These are phyloP conservation scores for Primulina huaijiensis DNA, from an alignment of 257 asterid genomes.

Conservation along the genomic window DNA sequence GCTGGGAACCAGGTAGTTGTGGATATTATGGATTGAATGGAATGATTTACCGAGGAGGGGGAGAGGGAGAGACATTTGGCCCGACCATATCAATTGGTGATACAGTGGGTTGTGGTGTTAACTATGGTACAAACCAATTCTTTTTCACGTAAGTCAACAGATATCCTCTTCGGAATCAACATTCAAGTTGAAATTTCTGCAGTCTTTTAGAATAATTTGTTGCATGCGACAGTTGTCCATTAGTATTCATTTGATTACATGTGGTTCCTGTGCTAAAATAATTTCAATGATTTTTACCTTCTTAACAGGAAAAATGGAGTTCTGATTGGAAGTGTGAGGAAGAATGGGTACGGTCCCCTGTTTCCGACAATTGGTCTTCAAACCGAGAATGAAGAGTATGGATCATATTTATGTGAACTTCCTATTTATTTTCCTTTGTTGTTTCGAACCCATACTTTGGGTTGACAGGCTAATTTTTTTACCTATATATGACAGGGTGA, in stretches of 20 bases:
- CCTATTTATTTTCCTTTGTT: too few relatives aligned
- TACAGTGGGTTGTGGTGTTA: slow-evolving; percentile 92
- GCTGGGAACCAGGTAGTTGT: slow-evolving; percentile 91
- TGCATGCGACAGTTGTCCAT: not conserved
- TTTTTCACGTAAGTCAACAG: slow-evolving; percentile 73
- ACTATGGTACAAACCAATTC: slow-evolving; percentile 67
- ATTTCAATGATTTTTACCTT: slow-evolving; percentile 26
- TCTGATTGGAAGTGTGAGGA: slow-evolving; percentile 61
- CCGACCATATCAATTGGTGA: slow-evolving; percentile 80
- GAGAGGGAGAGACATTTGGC: slow-evolving; percentile 83
- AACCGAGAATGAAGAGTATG: slow-evolving; percentile 95
- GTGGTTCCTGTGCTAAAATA: not conserved
- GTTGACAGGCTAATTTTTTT: slow-evolving; percentile 12
- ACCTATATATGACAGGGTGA: slow-evolving; percentile 56
- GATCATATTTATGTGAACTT: slow-evolving; percentile 21
- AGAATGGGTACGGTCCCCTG: slow-evolving; percentile 78
- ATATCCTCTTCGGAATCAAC: not conserved
- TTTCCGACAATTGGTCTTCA: slow-evolving; percentile 92
- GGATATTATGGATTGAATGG: slow-evolving; percentile 98
- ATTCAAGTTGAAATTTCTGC: too few relatives aligned
- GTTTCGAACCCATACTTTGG: too few relatives aligned
- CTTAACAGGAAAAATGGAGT: slow-evolving; percentile 79
- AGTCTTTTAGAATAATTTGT: not conserved
- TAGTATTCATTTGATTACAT: too few relatives aligned
- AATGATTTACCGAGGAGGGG: slow-evolving; percentile 77